Evolutionary conservation across 768 basidiomycete species (phyloP).

Genomic region (Boletus bicolor): DNA sequence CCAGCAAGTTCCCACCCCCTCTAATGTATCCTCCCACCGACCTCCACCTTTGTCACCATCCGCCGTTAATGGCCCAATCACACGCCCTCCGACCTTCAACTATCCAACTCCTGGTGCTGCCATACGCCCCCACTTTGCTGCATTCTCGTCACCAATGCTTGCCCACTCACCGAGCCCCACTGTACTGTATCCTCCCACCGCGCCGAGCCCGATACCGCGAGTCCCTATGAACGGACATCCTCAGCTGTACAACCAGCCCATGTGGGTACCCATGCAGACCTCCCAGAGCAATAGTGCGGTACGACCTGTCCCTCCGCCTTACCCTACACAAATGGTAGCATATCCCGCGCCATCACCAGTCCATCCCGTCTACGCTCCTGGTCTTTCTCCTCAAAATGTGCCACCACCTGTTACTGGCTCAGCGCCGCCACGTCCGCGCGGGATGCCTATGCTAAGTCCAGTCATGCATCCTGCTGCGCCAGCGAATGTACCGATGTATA

Average conservation of each 20-base stretch:
- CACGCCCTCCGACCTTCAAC: slow-evolving; percentile 26
- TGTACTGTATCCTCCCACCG: slow-evolving; percentile 62
- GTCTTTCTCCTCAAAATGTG: slow-evolving; percentile 40
- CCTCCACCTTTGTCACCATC: slow-evolving; percentile 50
- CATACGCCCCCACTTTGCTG: slow-evolving; percentile 54
- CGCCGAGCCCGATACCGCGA: slow-evolving; percentile 62
- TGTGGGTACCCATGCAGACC: slow-evolving; percentile 60
- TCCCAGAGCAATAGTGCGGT: slow-evolving; percentile 51
- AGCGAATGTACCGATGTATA: slow-evolving; percentile 51
- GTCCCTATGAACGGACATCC: slow-evolving; percentile 63
- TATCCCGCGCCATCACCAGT: slow-evolving; percentile 55
- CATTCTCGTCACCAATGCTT: slow-evolving; percentile 69
- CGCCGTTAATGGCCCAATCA: slow-evolving; percentile 32
- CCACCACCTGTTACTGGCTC: slow-evolving; percentile 28
- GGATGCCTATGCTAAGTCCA: slow-evolving; percentile 68
- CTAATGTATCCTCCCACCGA: slow-evolving; percentile 45
- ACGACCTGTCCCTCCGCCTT: slow-evolving; percentile 56
- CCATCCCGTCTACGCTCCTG: slow-evolving; percentile 45
- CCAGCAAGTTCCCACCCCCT: slow-evolving; percentile 75
- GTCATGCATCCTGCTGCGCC: slow-evolving; percentile 57
- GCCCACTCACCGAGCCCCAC: slow-evolving; percentile 66
- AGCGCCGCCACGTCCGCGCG: slow-evolving; percentile 43
- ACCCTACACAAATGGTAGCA: slow-evolving; percentile 59
- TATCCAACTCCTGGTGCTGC: slow-evolving; percentile 40
- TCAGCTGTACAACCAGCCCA: slow-evolving; percentile 55